Base-by-base conservation (phyloP, 305 asterid species). In the Fraxinus paxiana region DNA sequence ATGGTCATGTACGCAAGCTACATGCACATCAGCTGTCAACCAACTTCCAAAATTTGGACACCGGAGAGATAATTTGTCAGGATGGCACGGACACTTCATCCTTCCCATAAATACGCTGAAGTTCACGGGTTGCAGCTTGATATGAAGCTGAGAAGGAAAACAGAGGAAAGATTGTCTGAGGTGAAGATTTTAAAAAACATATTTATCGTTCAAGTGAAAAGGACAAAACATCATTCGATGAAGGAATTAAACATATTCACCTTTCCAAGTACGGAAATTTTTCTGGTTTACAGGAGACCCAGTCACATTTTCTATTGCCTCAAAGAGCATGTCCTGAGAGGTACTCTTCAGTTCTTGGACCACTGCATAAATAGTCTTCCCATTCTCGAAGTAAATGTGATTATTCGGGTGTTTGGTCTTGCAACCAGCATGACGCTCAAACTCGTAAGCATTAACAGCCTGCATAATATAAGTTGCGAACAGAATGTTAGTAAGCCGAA, bases 371-470 rank as follows among this genome's bases (percentile, higher is more conserved):
- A 95, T 88, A 67, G 93, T 89, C 84, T 90, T 95, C 59, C 96
- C 96, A 48, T 90, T 93, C 84, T 89, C 91, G 69, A 93, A 91
- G 90, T 84, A 91, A 79, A 95, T 95, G 80, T 91, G 97, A 87
- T 84, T 90, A 81, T 95, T 95, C 35, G 97, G 97, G 86, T 93
- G 98, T 70, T 90, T 90, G 79, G 94, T 95, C 81, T 91, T 93
- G 87, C 97, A 90, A 26, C 90, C 94, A 81, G 96, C 96, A 78
- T 93, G 98, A 2, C 86, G 86, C 88, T 95, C 94, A 74, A 95
- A 92, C 67, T 93, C 98, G 75, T 86, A 92, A 70, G 93, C 97
- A 81, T 86, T 95, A n/a, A 89, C 51, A 75, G 82, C 83, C 97
- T 91, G 88, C 73, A 54, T 13, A 79, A 17, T 67, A 84, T 35